Conservation (phyloP, 1,284 basidiomycete genomes). For the Kwoniella shivajii region DNA sequence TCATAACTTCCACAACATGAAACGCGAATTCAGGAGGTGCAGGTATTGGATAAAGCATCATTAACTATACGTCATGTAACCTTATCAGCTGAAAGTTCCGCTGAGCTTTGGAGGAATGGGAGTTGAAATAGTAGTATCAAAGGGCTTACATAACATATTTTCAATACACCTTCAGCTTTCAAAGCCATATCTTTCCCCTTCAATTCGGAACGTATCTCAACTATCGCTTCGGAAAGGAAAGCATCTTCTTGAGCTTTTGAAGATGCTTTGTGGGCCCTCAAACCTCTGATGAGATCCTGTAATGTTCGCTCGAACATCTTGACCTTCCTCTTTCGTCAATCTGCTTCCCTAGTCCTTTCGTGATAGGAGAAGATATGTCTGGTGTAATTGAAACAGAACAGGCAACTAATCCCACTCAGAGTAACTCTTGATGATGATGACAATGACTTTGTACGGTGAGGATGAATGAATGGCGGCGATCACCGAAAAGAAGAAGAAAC, state of each 20-base stretch:
- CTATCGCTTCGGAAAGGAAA: constrained; percentile 58
- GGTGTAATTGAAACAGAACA: too few relatives aligned
- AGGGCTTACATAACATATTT: constrained; percentile 85
- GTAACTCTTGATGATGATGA: background rate
- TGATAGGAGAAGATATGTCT: too few relatives aligned
- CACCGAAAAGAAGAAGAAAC: constrained; percentile 1
- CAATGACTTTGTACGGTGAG: background rate
- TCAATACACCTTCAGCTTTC: constrained; percentile 92
- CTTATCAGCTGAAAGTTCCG: background rate
- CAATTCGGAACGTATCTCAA: constrained; percentile 85
- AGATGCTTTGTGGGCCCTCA: constrained; percentile 62
- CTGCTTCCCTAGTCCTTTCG: too few relatives aligned
- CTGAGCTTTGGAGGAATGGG: too few relatives aligned
- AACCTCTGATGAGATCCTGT: constrained; percentile 86
- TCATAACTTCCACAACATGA: constrained; percentile 98
- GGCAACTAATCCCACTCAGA: too few relatives aligned
- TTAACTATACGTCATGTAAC: constrained; percentile 35
- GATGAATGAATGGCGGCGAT: background rate
- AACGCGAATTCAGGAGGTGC: constrained; percentile 64
- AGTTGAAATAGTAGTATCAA: background rate
- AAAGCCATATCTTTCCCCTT: constrained; percentile 94
- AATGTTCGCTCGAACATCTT: constrained; percentile 94
- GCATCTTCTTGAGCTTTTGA: constrained; percentile 53
- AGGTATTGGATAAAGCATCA: constrained; percentile 57
- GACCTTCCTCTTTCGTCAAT: too few relatives aligned